Percentiles rank a stretch among this genome's conserved stretches.
These are phyloP conservation scores for Microcera coccophila DNA, from an alignment of 2,329 filamentous ascomycete genomes.

Conservation along the genomic window DNA sequence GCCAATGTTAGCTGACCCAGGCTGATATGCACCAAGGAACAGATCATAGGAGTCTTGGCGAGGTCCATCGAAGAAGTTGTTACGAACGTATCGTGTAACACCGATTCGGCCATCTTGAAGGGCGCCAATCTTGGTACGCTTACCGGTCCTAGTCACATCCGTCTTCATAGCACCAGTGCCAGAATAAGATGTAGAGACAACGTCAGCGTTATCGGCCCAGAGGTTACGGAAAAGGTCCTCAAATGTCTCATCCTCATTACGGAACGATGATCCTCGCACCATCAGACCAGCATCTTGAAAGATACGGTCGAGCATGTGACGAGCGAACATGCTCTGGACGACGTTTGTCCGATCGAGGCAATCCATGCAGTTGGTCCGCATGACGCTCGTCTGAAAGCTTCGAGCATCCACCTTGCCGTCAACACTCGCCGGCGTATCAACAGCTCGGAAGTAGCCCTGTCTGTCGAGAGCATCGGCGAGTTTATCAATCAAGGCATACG, in stretches of 20 bases:
- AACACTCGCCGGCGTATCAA: conserved; percentile 72
- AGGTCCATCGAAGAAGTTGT: conserved; percentile 93
- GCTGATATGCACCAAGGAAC: conserved; percentile 83
- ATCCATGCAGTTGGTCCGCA: conserved; percentile 99
- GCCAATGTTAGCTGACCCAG: conserved; percentile 66
- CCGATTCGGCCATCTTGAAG: conserved; percentile 86
- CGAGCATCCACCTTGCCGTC: conserved; percentile 75
- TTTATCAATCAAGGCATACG: conserved; percentile 79
- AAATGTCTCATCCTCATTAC: conserved; percentile 72
- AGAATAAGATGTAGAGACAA: conserved; percentile 88
- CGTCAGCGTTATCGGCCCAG: conserved; percentile 97
- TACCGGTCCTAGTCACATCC: conserved; percentile 91
- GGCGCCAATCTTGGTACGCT: conserved; percentile 78
- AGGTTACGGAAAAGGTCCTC: conserved; percentile 92
- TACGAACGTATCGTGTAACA: conserved; percentile 80
- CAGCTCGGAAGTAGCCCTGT: conserved; percentile 88
- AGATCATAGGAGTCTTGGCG: conserved; percentile 94
- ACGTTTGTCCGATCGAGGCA: conserved; percentile 97
- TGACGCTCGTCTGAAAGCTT: conserved; percentile 79
- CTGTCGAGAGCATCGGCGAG: conserved; percentile 70
- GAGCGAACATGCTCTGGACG: conserved; percentile 93
- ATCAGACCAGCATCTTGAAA: conserved; percentile 81
- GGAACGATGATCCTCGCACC: conserved; percentile 69
- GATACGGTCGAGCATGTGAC: conserved; percentile 84
- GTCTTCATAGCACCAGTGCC: conserved; percentile 98